Base-by-base conservation (phyloP, 1,139 yeast species). In the Candida tetrigidarum region DNA sequence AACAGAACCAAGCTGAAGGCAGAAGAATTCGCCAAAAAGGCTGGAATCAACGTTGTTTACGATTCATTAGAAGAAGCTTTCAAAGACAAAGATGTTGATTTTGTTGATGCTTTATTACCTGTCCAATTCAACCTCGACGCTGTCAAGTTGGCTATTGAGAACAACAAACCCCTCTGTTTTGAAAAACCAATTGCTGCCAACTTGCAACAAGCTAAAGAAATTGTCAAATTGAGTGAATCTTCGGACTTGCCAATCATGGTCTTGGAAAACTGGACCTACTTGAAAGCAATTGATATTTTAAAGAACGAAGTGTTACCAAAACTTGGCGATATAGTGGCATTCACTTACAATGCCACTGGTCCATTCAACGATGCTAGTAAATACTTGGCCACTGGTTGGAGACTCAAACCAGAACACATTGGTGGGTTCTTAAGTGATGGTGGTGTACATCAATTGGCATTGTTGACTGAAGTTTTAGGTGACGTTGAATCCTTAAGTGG, bases 171-270 rank as follows among this genome's bases (percentile, higher is more conserved):
- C 42, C 74, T 90, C 42, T 75, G 83, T 37, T 68, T 92, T 55
- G 98, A 92, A 63, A 92, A 92, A 68, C 98, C 97, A 52, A 84
- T 92, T 62, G 95, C 97, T 37, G 96, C 96, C 39, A 84, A 80
- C 53, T 64, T 92, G 56, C 76, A 74, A 8, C 96, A 89, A 63
- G 97, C 97, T 14, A 75, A 74, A 51, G 84, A 86, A 62, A 81
- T 92, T 50, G 97, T 90, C 36, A 66, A 80, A 51, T 59, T 90
- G 41, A 71, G 92, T 36, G 75, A 76, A 44, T 53, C 71, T 10
- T 68, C 89, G 3, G 78, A 78, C 26, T 59, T 86, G 34, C 96
- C 96, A 29, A 81, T 91, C 45, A 76, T 81, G 44, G 76, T 92
- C 39, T 83, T 88, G 59, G 98, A 92, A 66, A 90, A 92, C 66